Evolutionary conservation across 371 early-diverging fungal species (phyloP).

Genomic region (Nematocida major): DNA sequence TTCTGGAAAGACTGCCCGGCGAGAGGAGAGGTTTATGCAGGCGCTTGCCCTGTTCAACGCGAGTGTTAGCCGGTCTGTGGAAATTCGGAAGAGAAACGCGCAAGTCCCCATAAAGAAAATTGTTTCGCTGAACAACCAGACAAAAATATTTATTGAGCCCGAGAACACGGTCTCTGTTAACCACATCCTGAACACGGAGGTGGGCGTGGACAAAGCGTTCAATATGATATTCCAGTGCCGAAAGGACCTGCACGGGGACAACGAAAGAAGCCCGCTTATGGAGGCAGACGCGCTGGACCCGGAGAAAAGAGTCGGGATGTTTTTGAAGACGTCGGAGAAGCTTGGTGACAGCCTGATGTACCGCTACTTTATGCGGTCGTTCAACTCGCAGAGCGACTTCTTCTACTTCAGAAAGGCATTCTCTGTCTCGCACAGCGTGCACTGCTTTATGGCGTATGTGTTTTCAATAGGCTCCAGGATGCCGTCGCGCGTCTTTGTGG

Average conservation of each 20-base stretch:
- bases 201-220: slow-evolving; percentile 13
- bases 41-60: slow-evolving; percentile 35
- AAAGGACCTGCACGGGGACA: background rate
- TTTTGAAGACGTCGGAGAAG: background rate
- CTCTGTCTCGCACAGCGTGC: slow-evolving; percentile 43
- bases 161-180: slow-evolving; percentile 1
- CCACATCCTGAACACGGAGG: slow-evolving; percentile 3
- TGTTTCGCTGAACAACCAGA: slow-evolving; percentile 41
- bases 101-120: slow-evolving; percentile 27
- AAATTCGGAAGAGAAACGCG: slow-evolving; percentile 27
- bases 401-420: slow-evolving; percentile 47
- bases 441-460: slow-evolving; percentile 47
- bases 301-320: slow-evolving; percentile 36
- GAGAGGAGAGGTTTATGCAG: slow-evolving; percentile 50
- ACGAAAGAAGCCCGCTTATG: background rate
- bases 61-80: slow-evolving; percentile 1
- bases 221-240: slow-evolving; percentile 33
- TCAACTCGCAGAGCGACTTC: slow-evolving; percentile 27
- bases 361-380: background rate
- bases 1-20: slow-evolving; percentile 4
- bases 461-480: slow-evolving; percentile 46
- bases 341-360: slow-evolving; percentile 4
- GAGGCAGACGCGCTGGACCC: slow-evolving; percentile 35
- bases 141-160: slow-evolving; percentile 40
- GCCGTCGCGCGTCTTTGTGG: slow-evolving; percentile 40